Evolutionary conservation across 257 asterid genomes (phyloP).

Genomic region (Solanum rostratum): DNA sequence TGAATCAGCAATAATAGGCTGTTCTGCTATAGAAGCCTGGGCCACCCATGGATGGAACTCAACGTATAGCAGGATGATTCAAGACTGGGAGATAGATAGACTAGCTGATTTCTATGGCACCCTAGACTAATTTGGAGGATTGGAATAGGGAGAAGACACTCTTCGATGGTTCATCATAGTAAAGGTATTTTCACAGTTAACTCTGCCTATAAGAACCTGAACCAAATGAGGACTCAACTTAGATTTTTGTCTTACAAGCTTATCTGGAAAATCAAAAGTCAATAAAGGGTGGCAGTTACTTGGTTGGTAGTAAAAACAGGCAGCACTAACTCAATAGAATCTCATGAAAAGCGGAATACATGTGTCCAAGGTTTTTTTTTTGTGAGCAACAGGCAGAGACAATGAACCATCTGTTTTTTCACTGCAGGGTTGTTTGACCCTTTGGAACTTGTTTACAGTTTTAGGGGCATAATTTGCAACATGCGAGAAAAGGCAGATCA

Average conservation of each 20-base stretch:
- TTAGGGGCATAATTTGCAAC: neutral
- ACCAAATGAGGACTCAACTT: neutral
- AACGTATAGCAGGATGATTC: neutral
- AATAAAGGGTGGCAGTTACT: neutral
- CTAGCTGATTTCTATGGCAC: neutral
- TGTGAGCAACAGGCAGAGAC: neutral
- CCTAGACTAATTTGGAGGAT: neutral
- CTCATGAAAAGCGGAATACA: neutral
- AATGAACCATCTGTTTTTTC: neutral
- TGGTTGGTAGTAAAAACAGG: neutral
- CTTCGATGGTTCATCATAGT: neutral
- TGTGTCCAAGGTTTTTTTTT: neutral
- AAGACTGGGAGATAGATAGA: neutral
- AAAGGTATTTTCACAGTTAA: neutral
- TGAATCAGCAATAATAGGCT: neutral
- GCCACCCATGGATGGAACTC: neutral
- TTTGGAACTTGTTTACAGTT: neutral
- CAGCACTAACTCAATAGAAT: neutral
- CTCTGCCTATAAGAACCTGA: neutral
- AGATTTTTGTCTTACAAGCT: neutral
- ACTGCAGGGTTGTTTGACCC: neutral
- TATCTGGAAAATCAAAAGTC: neutral
- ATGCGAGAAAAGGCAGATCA: neutral
- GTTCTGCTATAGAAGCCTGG: neutral
- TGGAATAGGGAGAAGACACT: neutral